Evolutionary conservation across 805 yeast species (phyloP), one percentile per base, ranked within the genome.

Genomic region (Lachancea thermotolerans): DNA sequence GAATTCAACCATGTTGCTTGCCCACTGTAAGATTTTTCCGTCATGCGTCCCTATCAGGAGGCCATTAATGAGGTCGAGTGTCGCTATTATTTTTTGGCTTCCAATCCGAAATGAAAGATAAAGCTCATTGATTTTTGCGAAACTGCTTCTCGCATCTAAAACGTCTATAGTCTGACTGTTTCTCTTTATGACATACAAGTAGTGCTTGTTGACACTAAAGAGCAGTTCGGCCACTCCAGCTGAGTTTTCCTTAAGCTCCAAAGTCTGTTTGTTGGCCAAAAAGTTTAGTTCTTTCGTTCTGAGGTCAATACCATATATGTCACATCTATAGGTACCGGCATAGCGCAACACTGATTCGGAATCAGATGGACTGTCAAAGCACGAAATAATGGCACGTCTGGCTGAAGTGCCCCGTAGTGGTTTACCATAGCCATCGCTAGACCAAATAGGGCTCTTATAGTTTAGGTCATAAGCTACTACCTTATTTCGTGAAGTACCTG

Each of bases 181-280:
- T 29, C 77, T 53, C 29, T 62, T 54, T 1, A 69, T 25, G 1
- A 59, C 58, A 44, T 60, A 71, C 4, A 68, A 15, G 41, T 60
- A 71, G 33, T 61, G 63, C 4, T 67, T 70, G 52, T 68, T 70
- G 1, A 52, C 54, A 16, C 72, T 64, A 25, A 52, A 60, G 6
- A 71, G 15, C 0, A 70, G 34, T 49, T 71, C 75, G 12, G 54
- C 58, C 14, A 59, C 54, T 3, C 68, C 76, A 14, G 38, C n/a
- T 21, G 44, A 39, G 1, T 42, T 46, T 2, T 54, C 14, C 15
- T 48, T 38, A 2, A 47, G 40, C 21, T 43, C 41, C 8, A 43
- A 30, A n/a, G 31, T 16, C 2, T 33, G 14, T 17, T 15, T 34
- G 25, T 34, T 32, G 14, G 43, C 41, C 4, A 43, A 11, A 33